Evolutionary conservation across 192 early-diverging fungal species (phyloP).

Genomic region (Mortierella antarctica): DNA sequence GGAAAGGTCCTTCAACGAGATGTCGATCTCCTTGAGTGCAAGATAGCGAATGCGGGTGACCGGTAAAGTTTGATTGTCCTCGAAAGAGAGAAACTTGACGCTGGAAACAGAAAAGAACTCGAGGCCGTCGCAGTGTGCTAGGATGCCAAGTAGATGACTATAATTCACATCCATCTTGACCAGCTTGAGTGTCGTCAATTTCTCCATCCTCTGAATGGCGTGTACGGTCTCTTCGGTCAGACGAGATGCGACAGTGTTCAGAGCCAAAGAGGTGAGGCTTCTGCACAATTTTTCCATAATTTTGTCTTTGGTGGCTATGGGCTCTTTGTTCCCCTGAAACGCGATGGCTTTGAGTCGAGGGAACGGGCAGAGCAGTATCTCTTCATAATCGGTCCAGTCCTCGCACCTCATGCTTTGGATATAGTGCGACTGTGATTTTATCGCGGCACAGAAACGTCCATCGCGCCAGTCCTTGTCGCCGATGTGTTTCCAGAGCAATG

Average conservation of each 20-base stretch:
- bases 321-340: slow-evolving; percentile 22
- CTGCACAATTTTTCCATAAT: slow-evolving; percentile 8
- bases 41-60: slow-evolving; percentile 34
- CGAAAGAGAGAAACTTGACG: background rate
- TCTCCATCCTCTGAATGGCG: slow-evolving; percentile 10
- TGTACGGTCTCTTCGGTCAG: slow-evolving; percentile 4
- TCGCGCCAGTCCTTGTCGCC: slow-evolving; percentile 40
- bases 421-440: slow-evolving; percentile 14
- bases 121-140: slow-evolving; percentile 14
- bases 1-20: slow-evolving; percentile 2
- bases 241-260: slow-evolving; percentile 9
- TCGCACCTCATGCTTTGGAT: slow-evolving; percentile 37
- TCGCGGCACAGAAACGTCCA: slow-evolving; percentile 17
- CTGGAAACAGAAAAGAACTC: slow-evolving; percentile 40
- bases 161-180: slow-evolving; percentile 3
- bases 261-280: slow-evolving; percentile 16
- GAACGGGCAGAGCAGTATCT: slow-evolving; percentile 30
- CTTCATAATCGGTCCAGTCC: slow-evolving; percentile 39
- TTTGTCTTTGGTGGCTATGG: slow-evolving; percentile 19
- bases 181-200: slow-evolving; percentile 33
- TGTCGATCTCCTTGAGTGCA: slow-evolving; percentile 25
- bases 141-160: slow-evolving; percentile 4
- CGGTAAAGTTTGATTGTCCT: background rate
- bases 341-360: slow-evolving; percentile 26
- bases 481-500: slow-evolving; percentile 41